Evolutionary conservation across 208 protist species (phyloP).

Genomic region (Endotrypanum monterogeii): DNA sequence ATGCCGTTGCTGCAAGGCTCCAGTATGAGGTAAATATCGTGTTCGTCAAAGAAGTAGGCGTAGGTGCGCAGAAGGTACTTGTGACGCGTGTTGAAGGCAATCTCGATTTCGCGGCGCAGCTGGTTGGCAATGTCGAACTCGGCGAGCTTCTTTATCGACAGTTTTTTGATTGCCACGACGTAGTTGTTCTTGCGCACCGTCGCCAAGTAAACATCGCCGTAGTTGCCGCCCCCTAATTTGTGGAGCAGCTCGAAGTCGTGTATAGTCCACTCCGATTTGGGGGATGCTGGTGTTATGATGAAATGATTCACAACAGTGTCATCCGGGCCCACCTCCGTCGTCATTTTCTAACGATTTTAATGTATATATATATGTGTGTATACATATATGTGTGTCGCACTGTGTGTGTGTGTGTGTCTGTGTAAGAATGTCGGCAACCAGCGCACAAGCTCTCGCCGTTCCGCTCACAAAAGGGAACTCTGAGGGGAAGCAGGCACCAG

Average conservation of each 20-base stretch:
- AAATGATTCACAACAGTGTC: slow-evolving; percentile 67
- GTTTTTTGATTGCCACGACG: slow-evolving; percentile 98
- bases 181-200: slow-evolving; percentile 97
- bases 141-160: slow-evolving; percentile 94
- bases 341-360: slow-evolving; percentile 8
- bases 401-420: not conserved
- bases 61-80: slow-evolving; percentile 98
- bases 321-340: slow-evolving; percentile 56
- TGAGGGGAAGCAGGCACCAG: no score
- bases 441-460: no score
- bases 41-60: slow-evolving; percentile 98
- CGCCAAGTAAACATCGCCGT: slow-evolving; percentile 99
- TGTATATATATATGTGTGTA: not conserved
- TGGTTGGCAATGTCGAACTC: slow-evolving; percentile 97
- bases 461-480: no score
- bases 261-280: slow-evolving; percentile 80
- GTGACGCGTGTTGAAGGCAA: slow-evolving; percentile 98
- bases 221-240: slow-evolving; percentile 97
- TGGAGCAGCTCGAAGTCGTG: slow-evolving; percentile 96
- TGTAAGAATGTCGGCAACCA: no score
- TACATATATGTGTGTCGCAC: not conserved
- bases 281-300: slow-evolving; percentile 65
- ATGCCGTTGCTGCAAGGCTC: slow-evolving; percentile 98
- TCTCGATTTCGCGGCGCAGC: slow-evolving; percentile 98
- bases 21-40: slow-evolving; percentile 98